Conservation (phyloP, 768 basidiomycete genomes). For the Boletus reticulatus region DNA sequence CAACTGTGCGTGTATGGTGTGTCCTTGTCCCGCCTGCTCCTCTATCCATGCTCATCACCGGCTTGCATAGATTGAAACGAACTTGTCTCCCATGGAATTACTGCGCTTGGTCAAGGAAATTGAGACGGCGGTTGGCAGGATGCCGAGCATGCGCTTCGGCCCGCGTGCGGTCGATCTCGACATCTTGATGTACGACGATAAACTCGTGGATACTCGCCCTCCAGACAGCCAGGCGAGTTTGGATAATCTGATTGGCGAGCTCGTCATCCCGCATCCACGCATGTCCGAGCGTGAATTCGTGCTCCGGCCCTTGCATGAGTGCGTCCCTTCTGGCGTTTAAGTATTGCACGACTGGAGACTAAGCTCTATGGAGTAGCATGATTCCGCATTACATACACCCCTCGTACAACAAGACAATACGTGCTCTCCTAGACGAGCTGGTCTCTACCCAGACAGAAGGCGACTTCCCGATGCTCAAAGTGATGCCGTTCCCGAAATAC, state of each 20-base stretch:
- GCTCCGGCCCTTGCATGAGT: constrained; percentile 86
- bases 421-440: constrained; percentile 44
- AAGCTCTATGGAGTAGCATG: constrained; percentile 51
- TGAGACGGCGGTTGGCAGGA: constrained; percentile 73
- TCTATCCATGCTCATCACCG: background rate
- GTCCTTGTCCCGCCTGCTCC: constrained; percentile 25
- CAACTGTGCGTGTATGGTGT: constrained; percentile 88
- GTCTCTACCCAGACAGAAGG: constrained; percentile 26
- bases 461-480: constrained; percentile 58
- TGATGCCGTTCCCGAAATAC: constrained; percentile 70
- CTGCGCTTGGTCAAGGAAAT: constrained; percentile 67
- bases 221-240: constrained; percentile 45
- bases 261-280: constrained; percentile 84
- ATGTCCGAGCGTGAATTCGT: constrained; percentile 90
- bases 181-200: constrained; percentile 69
- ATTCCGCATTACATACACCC: constrained; percentile 77
- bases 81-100: constrained; percentile 55
- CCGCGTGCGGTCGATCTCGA: constrained; percentile 92
- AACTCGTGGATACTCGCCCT: constrained; percentile 55
- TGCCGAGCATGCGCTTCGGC: constrained; percentile 77
- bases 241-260: constrained; percentile 60
- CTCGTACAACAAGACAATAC: constrained; percentile 42
- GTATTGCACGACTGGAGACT: background rate
- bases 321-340: constrained; percentile 7
- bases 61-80: constrained; percentile 63